A percentile compares a stretch with the other conserved stretches of the same genome.
Evolutionary conservation across 306 rosid genomes (phyloP).

Genomic region (Casuarina glauca): DNA sequence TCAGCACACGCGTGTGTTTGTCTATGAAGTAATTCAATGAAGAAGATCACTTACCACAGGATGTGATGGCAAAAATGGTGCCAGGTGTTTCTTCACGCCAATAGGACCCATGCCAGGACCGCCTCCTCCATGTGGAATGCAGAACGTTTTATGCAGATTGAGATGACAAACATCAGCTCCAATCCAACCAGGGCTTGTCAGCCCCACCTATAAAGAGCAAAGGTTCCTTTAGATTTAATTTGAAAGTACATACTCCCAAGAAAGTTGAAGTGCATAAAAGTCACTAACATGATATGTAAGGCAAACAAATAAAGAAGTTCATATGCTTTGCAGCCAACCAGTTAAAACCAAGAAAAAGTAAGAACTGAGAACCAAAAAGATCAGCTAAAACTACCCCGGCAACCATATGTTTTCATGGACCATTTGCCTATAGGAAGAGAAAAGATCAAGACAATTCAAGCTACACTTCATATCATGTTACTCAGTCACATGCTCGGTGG

Average conservation of each 20-base stretch:
- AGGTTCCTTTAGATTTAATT: slow-evolving; percentile 10
- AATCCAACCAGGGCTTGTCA: slow-evolving; percentile 97
- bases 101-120: slow-evolving; percentile 99
- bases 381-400: neutral
- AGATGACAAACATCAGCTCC: slow-evolving; percentile 99
- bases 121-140: slow-evolving; percentile 99
- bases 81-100: slow-evolving; percentile 99
- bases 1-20: too few relatives aligned
- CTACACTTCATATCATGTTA: neutral
- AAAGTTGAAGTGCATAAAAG: neutral
- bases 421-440: neutral
- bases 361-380: slow-evolving; percentile 2
- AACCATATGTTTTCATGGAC: neutral
- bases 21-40: slow-evolving; percentile 3
- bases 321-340: neutral
- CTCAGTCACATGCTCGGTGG: neutral
- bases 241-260: neutral
- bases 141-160: slow-evolving; percentile 97
- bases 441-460: neutral
- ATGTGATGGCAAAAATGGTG: slow-evolving; percentile 97
- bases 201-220: slow-evolving; percentile 68
- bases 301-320: neutral
- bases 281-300: slow-evolving; percentile 14
- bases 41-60: slow-evolving; percentile 71
- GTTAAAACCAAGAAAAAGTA: neutral